Evolutionary conservation across 495 filamentous ascomycete species (phyloP).

Genomic region (Rusavskia elegans): DNA sequence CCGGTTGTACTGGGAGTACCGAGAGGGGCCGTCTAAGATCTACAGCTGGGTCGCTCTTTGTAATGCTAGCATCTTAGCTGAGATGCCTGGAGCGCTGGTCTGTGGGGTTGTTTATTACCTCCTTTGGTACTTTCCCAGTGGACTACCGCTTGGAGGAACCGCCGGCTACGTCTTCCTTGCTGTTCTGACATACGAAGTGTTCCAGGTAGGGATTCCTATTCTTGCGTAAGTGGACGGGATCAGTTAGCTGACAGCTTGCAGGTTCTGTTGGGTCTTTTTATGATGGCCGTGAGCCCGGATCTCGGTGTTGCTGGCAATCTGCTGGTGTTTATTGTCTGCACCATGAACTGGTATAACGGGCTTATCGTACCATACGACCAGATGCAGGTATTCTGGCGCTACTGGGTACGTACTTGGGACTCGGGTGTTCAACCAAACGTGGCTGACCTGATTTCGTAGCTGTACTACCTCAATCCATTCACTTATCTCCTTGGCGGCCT

Average conservation of each 20-base stretch:
- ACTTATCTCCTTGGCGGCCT: slow-evolving; percentile 53
- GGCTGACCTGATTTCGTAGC: slow-evolving; percentile 67
- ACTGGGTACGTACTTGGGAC: slow-evolving; percentile 51
- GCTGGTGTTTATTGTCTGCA: slow-evolving; percentile 29
- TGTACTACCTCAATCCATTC: slow-evolving; percentile 62
- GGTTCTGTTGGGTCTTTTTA: not conserved
- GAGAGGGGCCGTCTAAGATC: slow-evolving; percentile 69
- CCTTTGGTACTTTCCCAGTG: slow-evolving; percentile 70
- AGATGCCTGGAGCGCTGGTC: slow-evolving; percentile 59
- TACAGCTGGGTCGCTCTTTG: slow-evolving; percentile 76
- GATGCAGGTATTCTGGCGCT: slow-evolving; percentile 41
- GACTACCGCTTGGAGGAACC: slow-evolving; percentile 51
- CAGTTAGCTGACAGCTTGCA: slow-evolving; percentile 8
- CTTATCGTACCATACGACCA: slow-evolving; percentile 35
- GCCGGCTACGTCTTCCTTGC: slow-evolving; percentile 36
- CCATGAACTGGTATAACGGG: slow-evolving; percentile 37
- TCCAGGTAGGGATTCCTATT: not conserved
- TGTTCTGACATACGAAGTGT: slow-evolving; percentile 33
- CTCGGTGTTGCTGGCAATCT: not conserved
- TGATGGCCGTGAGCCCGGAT: not conserved
- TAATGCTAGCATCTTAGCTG: slow-evolving; percentile 57
- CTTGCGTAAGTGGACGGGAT: not conserved
- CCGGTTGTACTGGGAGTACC: slow-evolving; percentile 64
- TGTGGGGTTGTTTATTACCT: slow-evolving; percentile 54
- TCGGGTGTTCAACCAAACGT: slow-evolving; percentile 38